Evolutionary conservation across 2,329 filamentous ascomycete genomes (phyloP), one percentile per base, ranked within the genome.

Genomic region (Daldinia sp.): DNA sequence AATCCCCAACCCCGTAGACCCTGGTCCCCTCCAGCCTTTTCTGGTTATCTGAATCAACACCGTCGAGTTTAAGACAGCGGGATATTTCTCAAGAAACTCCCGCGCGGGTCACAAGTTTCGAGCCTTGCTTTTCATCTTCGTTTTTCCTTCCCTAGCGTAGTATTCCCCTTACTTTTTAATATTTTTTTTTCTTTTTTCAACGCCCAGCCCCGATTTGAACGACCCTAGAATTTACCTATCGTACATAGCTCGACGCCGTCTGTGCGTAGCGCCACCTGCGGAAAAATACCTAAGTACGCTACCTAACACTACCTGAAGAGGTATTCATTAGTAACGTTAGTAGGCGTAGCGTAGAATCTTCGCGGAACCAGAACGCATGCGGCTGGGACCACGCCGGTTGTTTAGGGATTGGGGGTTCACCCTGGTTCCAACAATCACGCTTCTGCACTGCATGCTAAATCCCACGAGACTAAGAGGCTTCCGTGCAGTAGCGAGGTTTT

Each of bases 401-500:
- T 50, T 58, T 48, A 30, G 35, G 17, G 29, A n/a, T n/a, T n/a
- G 21, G 39, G 21, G 39, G 35, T 27, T n/a, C n/a, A n/a, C 53
- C 62, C 53, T 51, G 51, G 62, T 47, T 48, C 10, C 39, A 50
- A 48, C 50, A 58, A 61, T 32, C 53, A 55, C 48, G 43, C 55
- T 61, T 43, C 39, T 43, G 39, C 34, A 48, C 37, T 53, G 53
- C 60, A 61, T 61, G 39, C 53, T 50, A 49, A 56, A 57, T 63
- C 54, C 61, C 47, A 47, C 45, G 54, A 41, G 53, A 61, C 61
- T 57, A 62, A 43, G 51, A 66, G 54, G 58, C 61, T 64, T 67
- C 61, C 45, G 53, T 64, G 64, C 64, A 66, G 64, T 64, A 67
- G 64, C 58, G 54, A 59, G 35, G 39, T 57, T 53, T 47, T 64